Evolutionary conservation across 768 basidiomycete genomes (phyloP).

Genomic region (Aureoboletus auriporus): DNA sequence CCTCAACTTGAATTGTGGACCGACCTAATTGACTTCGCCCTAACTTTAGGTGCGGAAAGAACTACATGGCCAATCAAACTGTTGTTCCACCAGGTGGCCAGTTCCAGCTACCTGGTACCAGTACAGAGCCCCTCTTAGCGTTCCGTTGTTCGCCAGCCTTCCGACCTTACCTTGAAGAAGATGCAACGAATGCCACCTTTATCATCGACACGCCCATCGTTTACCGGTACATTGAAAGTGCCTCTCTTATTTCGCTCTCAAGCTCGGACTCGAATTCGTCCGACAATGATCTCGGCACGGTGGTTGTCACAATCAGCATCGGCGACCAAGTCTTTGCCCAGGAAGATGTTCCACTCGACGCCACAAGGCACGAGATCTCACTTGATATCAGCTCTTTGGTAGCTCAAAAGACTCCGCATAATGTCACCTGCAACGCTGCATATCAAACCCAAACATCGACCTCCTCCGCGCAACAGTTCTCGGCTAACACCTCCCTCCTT

Average conservation of each 20-base stretch:
- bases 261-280: not conserved
- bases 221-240: constrained; percentile 31
- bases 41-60: constrained; percentile 45
- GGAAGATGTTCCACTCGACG: constrained; percentile 36
- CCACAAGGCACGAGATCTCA: constrained; percentile 31
- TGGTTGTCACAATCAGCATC: constrained; percentile 31
- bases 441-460: constrained; percentile 11
- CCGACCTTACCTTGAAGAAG: constrained; percentile 45
- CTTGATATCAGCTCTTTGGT: constrained; percentile 29
- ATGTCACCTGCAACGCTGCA: constrained; percentile 34
- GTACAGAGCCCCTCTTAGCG: constrained; percentile 36
- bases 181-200: constrained; percentile 25
- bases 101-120: constrained; percentile 36
- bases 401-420: constrained; percentile 28
- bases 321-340: constrained; percentile 18
- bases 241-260: constrained; percentile 28
- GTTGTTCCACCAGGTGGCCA: constrained; percentile 44
- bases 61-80: constrained; percentile 39
- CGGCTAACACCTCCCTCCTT: constrained; percentile 29
- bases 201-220: constrained; percentile 39
- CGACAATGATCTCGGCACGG: constrained; percentile 1
- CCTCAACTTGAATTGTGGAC: not conserved
- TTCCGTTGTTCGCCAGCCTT: constrained; percentile 46
- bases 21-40: not conserved
- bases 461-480: constrained; percentile 27